Base-by-base conservation (phyloP, 2,329 filamentous ascomycete genomes). In the Clonostachys byssicola region DNA sequence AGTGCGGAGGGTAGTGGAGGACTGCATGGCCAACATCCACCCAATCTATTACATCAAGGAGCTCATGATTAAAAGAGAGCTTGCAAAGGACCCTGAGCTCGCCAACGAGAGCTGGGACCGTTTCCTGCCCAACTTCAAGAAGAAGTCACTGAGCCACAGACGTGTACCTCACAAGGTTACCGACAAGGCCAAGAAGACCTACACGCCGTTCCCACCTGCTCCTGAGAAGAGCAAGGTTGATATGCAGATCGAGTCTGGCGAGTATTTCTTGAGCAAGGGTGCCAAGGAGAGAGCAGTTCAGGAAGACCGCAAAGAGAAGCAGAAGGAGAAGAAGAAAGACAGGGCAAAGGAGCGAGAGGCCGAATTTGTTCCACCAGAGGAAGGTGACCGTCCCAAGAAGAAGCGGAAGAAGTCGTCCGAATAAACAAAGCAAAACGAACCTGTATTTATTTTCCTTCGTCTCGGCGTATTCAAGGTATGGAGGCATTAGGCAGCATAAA, bases 211-310 rank as follows among this genome's bases (percentile, higher is more conserved):
- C 84, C 94, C 94, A 43, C 94, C 94, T 7, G 82, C 91, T 40
- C 91, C 92, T 55, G 92, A 99, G 78, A 96, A 96, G 88, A 96
- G 92, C 82, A 99, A 97, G 82, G 81, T 99, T 58, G 94, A 99
- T 70, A 72, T 91, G 68, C 92, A 99, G 78, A 96, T 99, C 73
- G 94, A 99, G 76, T 92, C 83, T 58, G 92, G 94, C 71, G 92
- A 97, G 72, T 99, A 95, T 73, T 97, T 97, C 68, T 70, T 99
- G 62, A 85, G 86, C 62, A 96, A 96, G 75, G 84, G 92, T 61
- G 92, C 90, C 50, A 96, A 95, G 77, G 89, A 95, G 60, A 79
- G 92, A 51, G 87, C 85, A 47, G 83, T 77, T 42, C 85, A 88
- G 67, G 86, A 92, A 62, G 88, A 89, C 60, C 77, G 90, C 54